phyloP scores from a whole-genome alignment of 2,329 filamentous ascomycete genomes.

The Trichoderma brevicompactum region DNA sequence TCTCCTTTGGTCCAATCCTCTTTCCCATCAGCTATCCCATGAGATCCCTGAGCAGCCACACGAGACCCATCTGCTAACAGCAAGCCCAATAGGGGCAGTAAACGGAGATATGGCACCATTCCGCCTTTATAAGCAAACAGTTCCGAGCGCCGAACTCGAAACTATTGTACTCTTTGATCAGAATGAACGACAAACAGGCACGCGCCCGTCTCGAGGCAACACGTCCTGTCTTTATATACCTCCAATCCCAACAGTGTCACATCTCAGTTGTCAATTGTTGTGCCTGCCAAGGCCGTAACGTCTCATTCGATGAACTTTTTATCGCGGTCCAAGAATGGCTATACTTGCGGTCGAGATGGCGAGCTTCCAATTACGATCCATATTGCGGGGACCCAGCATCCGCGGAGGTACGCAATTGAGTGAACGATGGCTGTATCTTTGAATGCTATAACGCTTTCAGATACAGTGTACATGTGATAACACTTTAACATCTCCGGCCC shows the following conservation, averaged over 20 bases:
- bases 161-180: background rate
- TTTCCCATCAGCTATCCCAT: background rate
- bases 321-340: background rate
- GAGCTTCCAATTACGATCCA: constrained; percentile 12
- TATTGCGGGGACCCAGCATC: background rate
- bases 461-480: background rate
- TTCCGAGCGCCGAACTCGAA: background rate
- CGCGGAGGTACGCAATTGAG: background rate
- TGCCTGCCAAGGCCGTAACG: constrained; percentile 9
- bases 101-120: constrained; percentile 19
- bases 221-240: background rate
- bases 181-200: background rate
- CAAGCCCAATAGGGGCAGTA: constrained; percentile 11
- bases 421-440: background rate
- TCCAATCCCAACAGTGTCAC: background rate
- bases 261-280: background rate
- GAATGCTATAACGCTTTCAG: background rate
- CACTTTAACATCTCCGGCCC: background rate
- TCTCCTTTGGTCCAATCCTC: constrained; percentile 10
- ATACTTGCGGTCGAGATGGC: background rate
- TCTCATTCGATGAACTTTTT: background rate
- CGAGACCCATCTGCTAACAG: background rate
- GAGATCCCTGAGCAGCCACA: constrained; percentile 1
- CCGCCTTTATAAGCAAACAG: background rate
- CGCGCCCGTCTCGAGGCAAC: background rate